These are phyloP conservation scores for Botrytis medusae DNA, from an alignment of 2,329 filamentous ascomycete species.

Conservation along the genomic window DNA sequence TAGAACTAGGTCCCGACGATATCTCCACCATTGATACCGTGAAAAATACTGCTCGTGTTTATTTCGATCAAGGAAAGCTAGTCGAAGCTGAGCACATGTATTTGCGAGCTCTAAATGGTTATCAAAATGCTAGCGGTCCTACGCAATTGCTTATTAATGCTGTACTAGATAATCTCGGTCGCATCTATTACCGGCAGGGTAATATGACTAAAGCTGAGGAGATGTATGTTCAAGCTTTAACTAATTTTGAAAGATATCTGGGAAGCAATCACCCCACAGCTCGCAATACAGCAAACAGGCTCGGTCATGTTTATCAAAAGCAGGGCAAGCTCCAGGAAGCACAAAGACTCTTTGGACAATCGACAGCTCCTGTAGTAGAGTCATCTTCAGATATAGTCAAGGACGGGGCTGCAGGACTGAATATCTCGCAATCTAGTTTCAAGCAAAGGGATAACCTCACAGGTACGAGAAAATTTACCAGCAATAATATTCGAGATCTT, in stretches of 20 bases:
- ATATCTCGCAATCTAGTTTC: too few species aligned
- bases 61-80: conserved; percentile 25
- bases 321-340: conserved; percentile 21
- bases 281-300: conserved; percentile 22
- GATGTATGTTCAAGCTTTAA: conserved; percentile 37
- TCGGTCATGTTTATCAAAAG: conserved; percentile 19
- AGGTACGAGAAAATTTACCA: background rate
- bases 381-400: background rate
- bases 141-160: conserved; percentile 22
- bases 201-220: conserved; percentile 28
- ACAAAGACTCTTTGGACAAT: background rate
- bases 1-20: conserved; percentile 17
- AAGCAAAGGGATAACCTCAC: background rate
- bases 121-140: conserved; percentile 21
- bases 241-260: conserved; percentile 29
- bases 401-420: background rate
- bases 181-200: conserved; percentile 21
- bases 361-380: background rate
- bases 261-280: conserved; percentile 21
- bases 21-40: conserved; percentile 24
- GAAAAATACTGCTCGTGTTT: conserved; percentile 22
- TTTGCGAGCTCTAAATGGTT: conserved; percentile 22
- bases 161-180: conserved; percentile 22
- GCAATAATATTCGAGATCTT: background rate
- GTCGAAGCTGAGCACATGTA: conserved; percentile 29